Evolutionary conservation across 1,139 yeast species (phyloP).

Genomic region (Meyerozyma elateridarum): DNA sequence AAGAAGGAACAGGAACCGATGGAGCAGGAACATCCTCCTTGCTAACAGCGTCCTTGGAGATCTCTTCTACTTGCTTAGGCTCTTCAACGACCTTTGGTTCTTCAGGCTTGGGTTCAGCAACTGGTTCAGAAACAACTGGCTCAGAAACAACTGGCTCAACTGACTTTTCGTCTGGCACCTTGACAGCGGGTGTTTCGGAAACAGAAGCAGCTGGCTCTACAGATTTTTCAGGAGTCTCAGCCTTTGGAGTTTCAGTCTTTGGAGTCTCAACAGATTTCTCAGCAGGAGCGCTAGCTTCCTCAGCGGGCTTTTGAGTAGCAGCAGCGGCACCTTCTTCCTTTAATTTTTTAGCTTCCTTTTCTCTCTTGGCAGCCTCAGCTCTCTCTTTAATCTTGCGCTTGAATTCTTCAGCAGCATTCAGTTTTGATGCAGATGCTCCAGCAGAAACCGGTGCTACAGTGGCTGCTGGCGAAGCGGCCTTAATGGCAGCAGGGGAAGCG

Average conservation of each 20-base stretch:
- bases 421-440: slow-evolving; percentile 9
- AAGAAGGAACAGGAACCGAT: slow-evolving; percentile 5
- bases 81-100: slow-evolving; percentile 7
- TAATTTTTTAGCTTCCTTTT: slow-evolving; percentile 8
- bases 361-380: slow-evolving; percentile 17
- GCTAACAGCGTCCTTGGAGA: slow-evolving; percentile 4
- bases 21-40: background rate
- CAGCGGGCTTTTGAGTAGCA: slow-evolving; percentile 7
- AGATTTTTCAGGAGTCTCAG: slow-evolving; percentile 13
- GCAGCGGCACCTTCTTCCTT: slow-evolving; percentile 8
- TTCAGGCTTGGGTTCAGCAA: slow-evolving; percentile 8
- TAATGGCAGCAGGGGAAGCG: slow-evolving; percentile 9
- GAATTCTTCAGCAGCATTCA: slow-evolving; percentile 20
- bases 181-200: slow-evolving; percentile 7
- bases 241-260: slow-evolving; percentile 10
- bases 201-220: slow-evolving; percentile 9
- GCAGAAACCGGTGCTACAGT: slow-evolving; percentile 6
- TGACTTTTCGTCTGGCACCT: slow-evolving; percentile 5
- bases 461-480: slow-evolving; percentile 12
- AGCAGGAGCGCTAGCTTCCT: slow-evolving; percentile 3
- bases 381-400: slow-evolving; percentile 20
- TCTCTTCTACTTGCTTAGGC: slow-evolving; percentile 3
- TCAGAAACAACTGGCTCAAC: slow-evolving; percentile 9
- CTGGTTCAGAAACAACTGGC: slow-evolving; percentile 9
- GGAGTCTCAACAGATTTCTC: slow-evolving; percentile 8